Evolutionary conservation across 768 basidiomycete species (phyloP), one percentile per base, ranked within the genome.

Genomic region (Suillus discolor): DNA sequence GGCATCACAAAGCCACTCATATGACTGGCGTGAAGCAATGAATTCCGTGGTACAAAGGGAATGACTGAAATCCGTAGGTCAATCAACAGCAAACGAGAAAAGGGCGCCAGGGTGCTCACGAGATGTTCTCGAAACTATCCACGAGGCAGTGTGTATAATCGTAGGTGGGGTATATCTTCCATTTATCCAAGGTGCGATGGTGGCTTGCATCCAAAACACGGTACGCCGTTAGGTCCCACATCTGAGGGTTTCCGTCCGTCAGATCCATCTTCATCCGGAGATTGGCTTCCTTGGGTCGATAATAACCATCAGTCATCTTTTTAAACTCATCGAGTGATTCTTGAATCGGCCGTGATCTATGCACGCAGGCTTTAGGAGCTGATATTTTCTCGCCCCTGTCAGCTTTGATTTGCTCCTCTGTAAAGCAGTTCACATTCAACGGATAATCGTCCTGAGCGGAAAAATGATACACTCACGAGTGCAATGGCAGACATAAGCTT

Each of bases 171-270:
- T 99, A 99, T 67, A 99, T 94, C 73, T 86, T 93, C 97, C 97
- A 99, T 73, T 91, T 92, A 75, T 90, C 89, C 12, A 88, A 88
- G 1, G 97, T 99, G 28, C 97, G 88, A 73, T 99, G 97, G 77
- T 99, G 97, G 38, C 92, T 88, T 2, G 94, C 87, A 61, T 92
- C 86, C 62, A 98, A 84, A 18, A 99, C 94, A 34, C 97, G 90
- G 75, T 99, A 99, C 8, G 97, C 97, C 42, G 97, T 93, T 63
- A 97, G 79, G 79, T 99, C 97, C 97, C 97, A 99, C 97, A 99
- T 98, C 79, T 96, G 95, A 13, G 97, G 97, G 77, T 99, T 99
- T 15, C 92, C 91, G 66, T 94, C 93, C 55, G 87, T 83, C 34
- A 99, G 79, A 74, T 99, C 94, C 80, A 96, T 94, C 80, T 99